Conservation (phyloP, 2,329 filamentous ascomycete genomes). For the Shiraia sp. region DNA sequence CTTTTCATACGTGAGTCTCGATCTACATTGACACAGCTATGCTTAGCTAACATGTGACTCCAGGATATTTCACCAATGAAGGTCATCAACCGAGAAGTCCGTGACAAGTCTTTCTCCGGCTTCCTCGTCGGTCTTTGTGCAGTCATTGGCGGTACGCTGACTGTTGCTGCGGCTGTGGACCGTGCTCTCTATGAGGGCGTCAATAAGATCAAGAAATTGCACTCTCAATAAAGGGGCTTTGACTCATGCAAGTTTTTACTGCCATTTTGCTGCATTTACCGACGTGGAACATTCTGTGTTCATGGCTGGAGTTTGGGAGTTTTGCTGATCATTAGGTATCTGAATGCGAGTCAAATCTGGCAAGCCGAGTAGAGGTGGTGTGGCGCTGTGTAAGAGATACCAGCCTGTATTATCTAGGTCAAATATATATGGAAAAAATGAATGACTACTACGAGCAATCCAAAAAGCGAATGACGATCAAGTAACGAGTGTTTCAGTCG, state of each 20-base stretch:
- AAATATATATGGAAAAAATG: constrained; percentile 6
- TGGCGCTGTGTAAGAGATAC: constrained; percentile 6
- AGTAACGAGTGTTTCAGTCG: no score
- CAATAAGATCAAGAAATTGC: constrained; percentile 84
- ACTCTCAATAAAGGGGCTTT: constrained; percentile 53
- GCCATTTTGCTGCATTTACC: constrained; percentile 7
- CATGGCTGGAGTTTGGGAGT: background rate
- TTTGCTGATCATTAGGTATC: constrained; percentile 1
- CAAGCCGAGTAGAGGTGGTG: background rate
- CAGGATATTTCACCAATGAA: constrained; percentile 99
- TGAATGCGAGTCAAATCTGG: background rate
- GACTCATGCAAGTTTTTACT: background rate
- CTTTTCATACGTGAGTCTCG: constrained; percentile 84
- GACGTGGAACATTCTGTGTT: constrained; percentile 2
- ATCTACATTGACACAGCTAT: background rate
- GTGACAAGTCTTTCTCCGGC: constrained; percentile 84
- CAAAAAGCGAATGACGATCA: background rate
- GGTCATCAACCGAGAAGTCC: constrained; percentile 93
- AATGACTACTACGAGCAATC: constrained; percentile 2
- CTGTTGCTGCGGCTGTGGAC: constrained; percentile 91
- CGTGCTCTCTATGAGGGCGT: constrained; percentile 88
- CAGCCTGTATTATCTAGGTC: constrained; percentile 10
- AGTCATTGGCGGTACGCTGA: constrained; percentile 91
- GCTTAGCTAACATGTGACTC: constrained; percentile 11
- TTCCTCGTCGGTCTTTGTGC: constrained; percentile 95